These are phyloP conservation scores for Plasmodium gonderi DNA, from an alignment of 169 alveolate species.

Conservation along the genomic window DNA sequence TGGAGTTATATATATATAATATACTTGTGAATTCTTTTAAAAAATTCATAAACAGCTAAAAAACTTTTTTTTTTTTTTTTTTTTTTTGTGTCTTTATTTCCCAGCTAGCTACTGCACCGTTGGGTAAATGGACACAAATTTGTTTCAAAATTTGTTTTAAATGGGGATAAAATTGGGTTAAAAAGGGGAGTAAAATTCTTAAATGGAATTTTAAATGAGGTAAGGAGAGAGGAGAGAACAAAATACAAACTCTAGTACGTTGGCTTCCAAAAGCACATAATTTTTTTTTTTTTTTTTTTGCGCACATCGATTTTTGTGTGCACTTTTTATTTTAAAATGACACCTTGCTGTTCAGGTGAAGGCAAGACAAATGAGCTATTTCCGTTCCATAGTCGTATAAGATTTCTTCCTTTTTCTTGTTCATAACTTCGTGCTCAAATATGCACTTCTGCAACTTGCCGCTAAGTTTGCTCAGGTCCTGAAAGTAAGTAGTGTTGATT, in stretches of 20 bases:
- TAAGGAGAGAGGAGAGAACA: background rate
- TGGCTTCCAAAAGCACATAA: too few relatives aligned
- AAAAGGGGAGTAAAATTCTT: too few relatives aligned
- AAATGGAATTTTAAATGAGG: too few relatives aligned
- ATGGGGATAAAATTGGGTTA: too few relatives aligned
- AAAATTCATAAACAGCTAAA: slow-evolving; percentile 4
- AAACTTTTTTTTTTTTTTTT: background rate
- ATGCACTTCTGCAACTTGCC: slow-evolving; percentile 25
- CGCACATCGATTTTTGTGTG: too few relatives aligned
- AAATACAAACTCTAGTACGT: background rate
- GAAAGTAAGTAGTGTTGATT: too few relatives aligned
- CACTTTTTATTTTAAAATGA: background rate
- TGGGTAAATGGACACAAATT: background rate
- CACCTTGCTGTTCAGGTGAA: slow-evolving; percentile 5
- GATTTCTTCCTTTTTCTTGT: slow-evolving; percentile 20
- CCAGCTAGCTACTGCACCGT: background rate
- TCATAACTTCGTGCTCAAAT: slow-evolving; percentile 53
- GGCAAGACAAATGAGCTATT: slow-evolving; percentile 56
- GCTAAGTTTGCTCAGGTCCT: slow-evolving; percentile 6
- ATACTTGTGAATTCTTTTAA: background rate
- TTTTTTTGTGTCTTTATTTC: background rate
- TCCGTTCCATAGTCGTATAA: slow-evolving; percentile 55
- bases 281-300: too few relatives aligned
- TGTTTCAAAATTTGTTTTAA: too few relatives aligned
- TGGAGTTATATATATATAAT: too few relatives aligned